Evolutionary conservation across 768 basidiomycete species (phyloP), one percentile per base, ranked within the genome.

Genomic region (Podaxis sp.): DNA sequence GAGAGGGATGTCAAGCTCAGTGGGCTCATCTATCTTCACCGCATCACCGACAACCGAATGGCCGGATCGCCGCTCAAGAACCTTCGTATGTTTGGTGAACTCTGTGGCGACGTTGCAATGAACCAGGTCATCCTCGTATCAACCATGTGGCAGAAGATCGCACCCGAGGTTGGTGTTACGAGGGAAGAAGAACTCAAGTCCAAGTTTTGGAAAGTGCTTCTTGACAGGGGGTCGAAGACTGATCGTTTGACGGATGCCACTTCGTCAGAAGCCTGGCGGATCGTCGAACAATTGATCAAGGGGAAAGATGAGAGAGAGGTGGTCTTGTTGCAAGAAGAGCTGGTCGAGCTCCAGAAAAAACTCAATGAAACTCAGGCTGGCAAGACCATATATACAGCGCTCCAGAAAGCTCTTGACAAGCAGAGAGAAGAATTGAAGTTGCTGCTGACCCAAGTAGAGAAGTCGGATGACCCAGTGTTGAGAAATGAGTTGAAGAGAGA

Each of bases 301-400:
- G 59, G 57, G 17, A 28, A 58, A 33, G 46, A 66, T 9, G 44
- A 64, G 19, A 57, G 53, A 13, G 66, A 69, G 42, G 53, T 66
- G 0, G 65, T 74, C n/a, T 68, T 70, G 36, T 64, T 76, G 49
- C 75, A 75, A 63, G 68, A 73, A 59, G 75, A 76, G 57, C 61
- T 76, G 28, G 73, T 75, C 22, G 71, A 75, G 22, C 64, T 73
- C 17, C 59, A 62, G 17, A 71, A 68, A 53, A 53, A 63, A 8
- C 66, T 75, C 52, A 68, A 70, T 33, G 73, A 75, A 61, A 75
- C 75, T 0, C 64, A 72, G 17, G 75, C 74, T 5, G 75, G 74
- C 12, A 69, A 69, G 28, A 67, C 73, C 1, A 44, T 76, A 4
- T 70, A 73, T 52, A 66, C 55, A 22, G 59, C 68, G 0, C 64